Evolutionary conservation across 2,329 filamentous ascomycete genomes (phyloP), one percentile per base, ranked within the genome.

Genomic region (Dactylellina cionopaga): DNA sequence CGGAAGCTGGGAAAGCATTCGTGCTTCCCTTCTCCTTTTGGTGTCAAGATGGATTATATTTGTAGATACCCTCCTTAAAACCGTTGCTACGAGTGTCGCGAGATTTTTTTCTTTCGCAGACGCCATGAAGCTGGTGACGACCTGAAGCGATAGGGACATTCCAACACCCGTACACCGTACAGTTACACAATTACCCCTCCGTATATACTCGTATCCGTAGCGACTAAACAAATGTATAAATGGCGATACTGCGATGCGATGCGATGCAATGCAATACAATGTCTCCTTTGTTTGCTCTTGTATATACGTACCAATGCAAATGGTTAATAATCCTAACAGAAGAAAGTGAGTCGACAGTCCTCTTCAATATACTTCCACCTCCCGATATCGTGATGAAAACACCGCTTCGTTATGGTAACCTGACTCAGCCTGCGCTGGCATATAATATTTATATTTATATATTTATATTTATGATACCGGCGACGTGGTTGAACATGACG

Each of bases 71-170:
- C 87, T 89, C 59, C 68, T 83, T 89, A 92, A 92, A 92, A 92
- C 89, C 89, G 89, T 91, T 85, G 86, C 88, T 86, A 88, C 87
- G 89, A 92, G 87, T 86, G 86, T 83, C 84, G 75, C 74, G 75
- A 72, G 60, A 10, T 25, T 35, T 37, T 25, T 24, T n/a, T 17
- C 15, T 6, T 60, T 81, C 80, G 81, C 80, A 83, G 83, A 84
- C 84, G 83, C 83, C 83, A 87, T 89, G 85, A 87, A 89, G 83
- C 80, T 82, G 86, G 81, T 85, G 87, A 88, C 86, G 86, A 89
- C 87, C 87, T 88, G 83, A 83, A 75, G 78, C 78, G 74, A 79
- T 70, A 47, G 59, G 68, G 60, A 66, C 58, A 71, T 64, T 22
- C 24, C 10, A 44, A 49, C 24, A 35, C n/a, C n/a, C n/a, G n/a